phyloP scores from a whole-genome alignment of 2,329 filamentous ascomycete genomes.

The Hawksworthiomyces lignivorus region DNA sequence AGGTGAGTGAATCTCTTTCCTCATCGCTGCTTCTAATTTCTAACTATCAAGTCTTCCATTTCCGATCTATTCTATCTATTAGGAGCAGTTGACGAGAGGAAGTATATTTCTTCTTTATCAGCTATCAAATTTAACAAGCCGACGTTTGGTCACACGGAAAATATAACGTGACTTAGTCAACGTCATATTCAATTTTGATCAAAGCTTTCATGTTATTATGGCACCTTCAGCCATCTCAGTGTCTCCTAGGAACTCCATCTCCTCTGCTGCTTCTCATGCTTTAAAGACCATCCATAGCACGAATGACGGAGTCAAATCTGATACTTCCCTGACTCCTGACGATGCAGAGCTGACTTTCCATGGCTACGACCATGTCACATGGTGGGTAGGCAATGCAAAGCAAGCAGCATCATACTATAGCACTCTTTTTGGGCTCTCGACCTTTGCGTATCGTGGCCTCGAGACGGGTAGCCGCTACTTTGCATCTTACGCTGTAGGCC shows the following conservation, averaged over 20 bases:
- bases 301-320: constrained; percentile 1
- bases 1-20: too few species aligned
- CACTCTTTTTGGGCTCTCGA: constrained; percentile 76
- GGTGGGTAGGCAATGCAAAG: constrained; percentile 96
- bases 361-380: constrained; percentile 88
- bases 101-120: too few species aligned
- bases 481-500: constrained; percentile 76
- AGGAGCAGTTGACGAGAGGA: too few species aligned
- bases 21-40: too few species aligned
- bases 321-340: not conserved
- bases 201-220: constrained; percentile 37
- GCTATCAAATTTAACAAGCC: too few species aligned
- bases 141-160: too few species aligned
- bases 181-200: too few species aligned
- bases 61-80: too few species aligned
- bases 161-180: too few species aligned
- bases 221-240: constrained; percentile 51
- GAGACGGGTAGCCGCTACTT: constrained; percentile 78
- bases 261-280: constrained; percentile 39
- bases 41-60: too few species aligned
- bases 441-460: constrained; percentile 76
- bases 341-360: constrained; percentile 48
- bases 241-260: constrained; percentile 34
- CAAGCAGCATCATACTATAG: constrained; percentile 87
- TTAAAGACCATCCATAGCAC: constrained; percentile 28